These are phyloP conservation scores for Termitomyces sp. DNA, from an alignment of 768 basidiomycete genomes.

Conservation along the genomic window DNA sequence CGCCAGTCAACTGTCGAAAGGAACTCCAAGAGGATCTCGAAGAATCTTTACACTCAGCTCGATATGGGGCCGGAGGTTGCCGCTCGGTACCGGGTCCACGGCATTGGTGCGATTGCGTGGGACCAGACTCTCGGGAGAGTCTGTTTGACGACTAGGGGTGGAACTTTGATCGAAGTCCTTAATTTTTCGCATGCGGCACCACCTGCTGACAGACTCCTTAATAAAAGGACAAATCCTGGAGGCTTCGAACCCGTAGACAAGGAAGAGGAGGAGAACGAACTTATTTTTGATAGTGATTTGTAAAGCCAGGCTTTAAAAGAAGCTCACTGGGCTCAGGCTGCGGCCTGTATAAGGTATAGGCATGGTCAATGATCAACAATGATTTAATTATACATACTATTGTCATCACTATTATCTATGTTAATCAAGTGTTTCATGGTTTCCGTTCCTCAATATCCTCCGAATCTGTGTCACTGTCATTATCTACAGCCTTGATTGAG, in stretches of 20 bases:
- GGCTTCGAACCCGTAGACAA: background rate
- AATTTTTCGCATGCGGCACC: constrained; percentile 35
- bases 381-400: too few relatives aligned
- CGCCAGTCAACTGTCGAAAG: constrained; percentile 12
- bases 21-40: constrained; percentile 16
- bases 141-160: constrained; percentile 38
- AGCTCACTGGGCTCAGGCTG: too few relatives aligned
- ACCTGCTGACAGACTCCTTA: constrained; percentile 20
- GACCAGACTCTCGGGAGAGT: constrained; percentile 53
- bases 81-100: constrained; percentile 17
- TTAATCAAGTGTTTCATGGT: too few relatives aligned
- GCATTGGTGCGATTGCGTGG: constrained; percentile 46
- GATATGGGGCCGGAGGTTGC: constrained; percentile 7
- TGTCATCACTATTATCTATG: too few relatives aligned
- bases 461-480: too few relatives aligned
- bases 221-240: constrained; percentile 20
- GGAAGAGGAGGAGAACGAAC: background rate
- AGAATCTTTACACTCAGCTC: constrained; percentile 12
- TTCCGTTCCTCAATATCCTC: too few relatives aligned
- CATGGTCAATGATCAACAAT: too few relatives aligned
- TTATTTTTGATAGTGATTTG: background rate
- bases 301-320: too few relatives aligned
- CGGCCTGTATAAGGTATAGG: too few relatives aligned
- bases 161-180: constrained; percentile 36
- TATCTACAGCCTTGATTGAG: too few relatives aligned